Evolutionary conservation across 805 yeast genomes (phyloP).

Genomic region (Isabelozyma pseudorhagii): DNA sequence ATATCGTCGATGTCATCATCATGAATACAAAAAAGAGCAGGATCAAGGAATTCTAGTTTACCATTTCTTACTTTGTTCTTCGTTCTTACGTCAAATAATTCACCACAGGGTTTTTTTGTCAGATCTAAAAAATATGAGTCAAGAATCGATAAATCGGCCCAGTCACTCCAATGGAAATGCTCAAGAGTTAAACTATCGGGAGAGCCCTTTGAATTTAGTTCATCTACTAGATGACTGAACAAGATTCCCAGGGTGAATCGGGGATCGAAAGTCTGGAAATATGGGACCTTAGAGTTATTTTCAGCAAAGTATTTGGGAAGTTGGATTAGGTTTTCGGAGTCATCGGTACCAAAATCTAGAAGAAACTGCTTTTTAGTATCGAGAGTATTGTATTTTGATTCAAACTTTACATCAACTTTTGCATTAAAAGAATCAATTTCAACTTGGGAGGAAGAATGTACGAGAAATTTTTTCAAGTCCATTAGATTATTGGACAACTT

Average conservation of each 20-base stretch:
- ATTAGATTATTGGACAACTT: background rate
- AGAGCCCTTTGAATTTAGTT: constrained; percentile 2
- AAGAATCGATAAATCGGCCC: constrained; percentile 19
- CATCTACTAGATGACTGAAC: constrained; percentile 12
- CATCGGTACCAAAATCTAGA: constrained; percentile 5
- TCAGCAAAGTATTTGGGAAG: constrained; percentile 12
- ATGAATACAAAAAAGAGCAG: constrained; percentile 19
- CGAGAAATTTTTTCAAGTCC: background rate
- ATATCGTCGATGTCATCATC: constrained; percentile 17
- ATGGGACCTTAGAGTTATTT: constrained; percentile 4
- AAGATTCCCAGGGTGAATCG: constrained; percentile 23
- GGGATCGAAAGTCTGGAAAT: constrained; percentile 22
- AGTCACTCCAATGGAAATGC: constrained; percentile 34
- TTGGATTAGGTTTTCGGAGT: constrained; percentile 2
- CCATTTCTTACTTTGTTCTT: constrained; percentile 5
- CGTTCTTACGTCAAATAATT: constrained; percentile 13
- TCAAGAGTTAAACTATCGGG: constrained; percentile 11
- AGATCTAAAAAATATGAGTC: constrained; percentile 11
- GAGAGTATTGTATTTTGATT: constrained; percentile 2
- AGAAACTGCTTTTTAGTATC: constrained; percentile 6
- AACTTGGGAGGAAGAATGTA: background rate
- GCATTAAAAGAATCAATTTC: background rate
- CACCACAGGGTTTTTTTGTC: constrained; percentile 14
- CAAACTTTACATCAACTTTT: constrained; percentile 3
- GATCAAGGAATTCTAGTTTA: constrained; percentile 9